Base-by-base conservation (phyloP, 2,329 filamentous ascomycete genomes). In the Aspergillus novofumigatus region DNA sequence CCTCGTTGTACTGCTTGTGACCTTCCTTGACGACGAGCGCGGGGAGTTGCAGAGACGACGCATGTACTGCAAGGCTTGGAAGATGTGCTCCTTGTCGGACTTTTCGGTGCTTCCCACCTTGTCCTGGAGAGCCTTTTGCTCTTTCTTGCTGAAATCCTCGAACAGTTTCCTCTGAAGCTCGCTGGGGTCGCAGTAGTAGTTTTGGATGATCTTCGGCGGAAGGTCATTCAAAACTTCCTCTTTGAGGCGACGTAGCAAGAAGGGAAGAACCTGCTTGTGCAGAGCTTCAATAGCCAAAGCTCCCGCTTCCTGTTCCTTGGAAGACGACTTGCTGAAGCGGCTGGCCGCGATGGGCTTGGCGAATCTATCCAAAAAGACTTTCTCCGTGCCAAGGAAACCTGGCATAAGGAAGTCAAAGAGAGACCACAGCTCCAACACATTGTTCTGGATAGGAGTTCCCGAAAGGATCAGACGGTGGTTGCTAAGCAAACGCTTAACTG, bases 401-500 rank as follows among this genome's bases (percentile, higher is more conserved):
- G 95, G 94, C 94, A 99, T 99, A 59, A 99, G 81, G 78, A 99
- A 99, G 76, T 99, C 94, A 70, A 99, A 99, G 4, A 99, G 81
- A 0, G 93, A 97, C 93, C 93, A 99, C 3, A 99, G 81, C 72
- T 99, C 93, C 51, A 99, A 78, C 2, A 99, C 93, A 64, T 97
- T 97, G 75, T 97, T 97, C 73, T 97, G 93, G 63, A 97, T 97
- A 0, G 94, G 94, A 1, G 94, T 99, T 44, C 94, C 94, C 0
- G 94, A 99, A 4, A 99, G 83, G 64, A 99, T 99, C 51, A 99
- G 83, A 21, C 94, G 89, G 71, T 99, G 95, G 66, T 99, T 97
- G 71, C 92, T 96, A 6, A 85, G 77, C 35, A 99, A 81, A 57
- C 86, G 86, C 80, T 99, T 99, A 63, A 97, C 93, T 0, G 94